A percentile compares a stretch with the other conserved stretches of the same genome.
These are phyloP conservation scores for Heritiera fomes DNA, from an alignment of 345 rosid genomes.

Conservation along the genomic window DNA sequence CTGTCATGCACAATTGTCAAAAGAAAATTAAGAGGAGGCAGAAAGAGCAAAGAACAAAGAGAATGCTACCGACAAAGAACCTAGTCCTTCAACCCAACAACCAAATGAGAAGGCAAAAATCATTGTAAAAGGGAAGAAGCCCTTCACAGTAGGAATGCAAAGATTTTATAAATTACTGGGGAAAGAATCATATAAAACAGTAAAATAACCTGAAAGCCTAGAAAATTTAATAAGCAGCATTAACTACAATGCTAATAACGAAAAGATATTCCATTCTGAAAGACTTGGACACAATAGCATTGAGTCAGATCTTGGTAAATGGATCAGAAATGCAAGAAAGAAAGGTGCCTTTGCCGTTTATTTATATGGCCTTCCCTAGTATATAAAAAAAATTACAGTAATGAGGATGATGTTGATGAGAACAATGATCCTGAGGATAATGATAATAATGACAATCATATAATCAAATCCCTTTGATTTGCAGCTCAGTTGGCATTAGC, in stretches of 20 bases:
- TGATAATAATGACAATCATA: background rate
- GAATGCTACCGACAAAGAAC: background rate
- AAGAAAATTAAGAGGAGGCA: slow-evolving; percentile 7
- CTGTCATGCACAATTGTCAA: slow-evolving; percentile 26
- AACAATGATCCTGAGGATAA: background rate
- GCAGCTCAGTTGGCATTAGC: background rate
- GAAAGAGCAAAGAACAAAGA: background rate
- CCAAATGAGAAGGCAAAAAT: slow-evolving; percentile 1
- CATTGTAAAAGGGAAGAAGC: background rate
- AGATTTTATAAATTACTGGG: background rate
- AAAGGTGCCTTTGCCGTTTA: background rate
- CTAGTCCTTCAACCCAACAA: background rate
- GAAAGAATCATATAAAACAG: background rate
- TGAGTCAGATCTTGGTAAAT: background rate
- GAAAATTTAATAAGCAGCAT: slow-evolving; percentile 1
- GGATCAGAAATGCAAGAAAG: background rate
- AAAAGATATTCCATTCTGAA: slow-evolving; percentile 1
- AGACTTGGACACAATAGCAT: background rate
- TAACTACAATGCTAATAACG: background rate
- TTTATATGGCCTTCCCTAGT: background rate
- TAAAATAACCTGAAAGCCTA: background rate
- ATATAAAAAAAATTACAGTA: background rate
- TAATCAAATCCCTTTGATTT: slow-evolving; percentile 1
- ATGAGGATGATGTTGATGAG: background rate
- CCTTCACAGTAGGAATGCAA: background rate